Evolutionary conservation across 2,329 filamentous ascomycete genomes (phyloP).

Genomic region (Claviceps arundinis): DNA sequence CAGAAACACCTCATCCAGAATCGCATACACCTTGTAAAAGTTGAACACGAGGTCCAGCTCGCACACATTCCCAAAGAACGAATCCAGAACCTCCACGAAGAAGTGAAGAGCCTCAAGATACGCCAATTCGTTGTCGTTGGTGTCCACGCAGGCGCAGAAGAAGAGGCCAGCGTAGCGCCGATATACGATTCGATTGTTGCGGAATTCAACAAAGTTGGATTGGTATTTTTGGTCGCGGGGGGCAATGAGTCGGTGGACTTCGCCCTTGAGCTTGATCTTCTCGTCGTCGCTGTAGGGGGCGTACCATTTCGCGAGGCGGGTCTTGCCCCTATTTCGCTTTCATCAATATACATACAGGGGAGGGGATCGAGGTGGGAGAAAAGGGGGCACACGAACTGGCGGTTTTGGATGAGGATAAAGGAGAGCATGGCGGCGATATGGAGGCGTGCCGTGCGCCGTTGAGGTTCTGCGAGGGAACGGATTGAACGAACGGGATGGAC

Average conservation of each 20-base stretch:
- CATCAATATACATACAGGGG: too few relatives aligned
- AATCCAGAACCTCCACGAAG: constrained; percentile 96
- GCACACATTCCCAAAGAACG: constrained; percentile 98
- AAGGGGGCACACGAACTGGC: constrained; percentile 46
- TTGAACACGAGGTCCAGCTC: constrained; percentile 85
- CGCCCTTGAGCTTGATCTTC: constrained; percentile 97
- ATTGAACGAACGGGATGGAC: neutral
- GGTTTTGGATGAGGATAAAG: constrained; percentile 82
- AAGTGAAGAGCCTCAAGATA: constrained; percentile 98
- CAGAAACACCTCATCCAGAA: constrained; percentile 94
- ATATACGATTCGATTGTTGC: constrained; percentile 93
- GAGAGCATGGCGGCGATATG: constrained; percentile 45
- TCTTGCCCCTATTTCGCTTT: constrained; percentile 66
- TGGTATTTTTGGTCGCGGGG: constrained; percentile 98
- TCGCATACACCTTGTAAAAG: constrained; percentile 87
- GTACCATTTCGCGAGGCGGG: constrained; percentile 97
- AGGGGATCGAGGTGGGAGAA: neutral
- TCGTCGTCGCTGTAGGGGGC: constrained; percentile 96
- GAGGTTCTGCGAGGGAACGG: neutral
- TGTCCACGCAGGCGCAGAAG: constrained; percentile 98
- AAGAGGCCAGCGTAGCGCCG: constrained; percentile 94
- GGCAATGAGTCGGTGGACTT: constrained; percentile 94
- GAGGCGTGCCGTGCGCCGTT: neutral
- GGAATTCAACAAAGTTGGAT: constrained; percentile 96
- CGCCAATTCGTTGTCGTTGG: constrained; percentile 95